Conservation (phyloP, 1,284 basidiomycete species). For the Vanrija sp. region DNA sequence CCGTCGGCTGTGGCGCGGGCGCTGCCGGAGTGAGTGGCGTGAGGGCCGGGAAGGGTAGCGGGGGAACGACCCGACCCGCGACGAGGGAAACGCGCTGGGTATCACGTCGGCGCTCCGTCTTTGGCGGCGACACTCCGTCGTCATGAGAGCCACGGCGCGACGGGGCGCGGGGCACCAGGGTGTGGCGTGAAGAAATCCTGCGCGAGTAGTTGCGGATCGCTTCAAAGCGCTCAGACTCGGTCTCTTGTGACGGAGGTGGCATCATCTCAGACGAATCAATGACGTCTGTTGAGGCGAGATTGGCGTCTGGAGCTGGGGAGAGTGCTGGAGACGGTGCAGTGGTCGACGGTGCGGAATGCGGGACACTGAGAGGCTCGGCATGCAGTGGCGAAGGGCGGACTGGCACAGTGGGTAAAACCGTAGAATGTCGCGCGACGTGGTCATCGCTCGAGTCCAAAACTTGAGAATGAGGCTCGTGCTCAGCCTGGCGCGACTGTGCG, state of each 20-base stretch:
- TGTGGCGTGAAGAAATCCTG: slow-evolving; percentile 5
- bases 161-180: slow-evolving; percentile 4
- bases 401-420: background rate
- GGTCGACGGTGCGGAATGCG: no score
- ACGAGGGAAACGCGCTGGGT: slow-evolving; percentile 45
- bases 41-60: slow-evolving; percentile 38
- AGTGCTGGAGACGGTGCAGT: slow-evolving; percentile 15
- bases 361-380: slow-evolving; percentile 21
- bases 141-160: slow-evolving; percentile 15
- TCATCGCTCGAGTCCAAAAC: no score
- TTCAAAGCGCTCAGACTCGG: slow-evolving; percentile 24
- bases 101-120: slow-evolving; percentile 42
- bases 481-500: background rate
- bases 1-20: background rate
- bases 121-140: slow-evolving; percentile 20
- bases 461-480: background rate
- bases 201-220: slow-evolving; percentile 36
- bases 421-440: no score
- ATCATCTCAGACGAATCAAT: background rate
- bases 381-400: slow-evolving; percentile 29
- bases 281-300: slow-evolving; percentile 7
- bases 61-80: slow-evolving; percentile 46
- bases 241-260: background rate
- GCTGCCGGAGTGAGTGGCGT: slow-evolving; percentile 33
- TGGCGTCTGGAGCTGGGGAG: background rate